phyloP scores from a whole-genome alignment of 2,329 filamentous ascomycete genomes.

The Diaporthe citri region DNA sequence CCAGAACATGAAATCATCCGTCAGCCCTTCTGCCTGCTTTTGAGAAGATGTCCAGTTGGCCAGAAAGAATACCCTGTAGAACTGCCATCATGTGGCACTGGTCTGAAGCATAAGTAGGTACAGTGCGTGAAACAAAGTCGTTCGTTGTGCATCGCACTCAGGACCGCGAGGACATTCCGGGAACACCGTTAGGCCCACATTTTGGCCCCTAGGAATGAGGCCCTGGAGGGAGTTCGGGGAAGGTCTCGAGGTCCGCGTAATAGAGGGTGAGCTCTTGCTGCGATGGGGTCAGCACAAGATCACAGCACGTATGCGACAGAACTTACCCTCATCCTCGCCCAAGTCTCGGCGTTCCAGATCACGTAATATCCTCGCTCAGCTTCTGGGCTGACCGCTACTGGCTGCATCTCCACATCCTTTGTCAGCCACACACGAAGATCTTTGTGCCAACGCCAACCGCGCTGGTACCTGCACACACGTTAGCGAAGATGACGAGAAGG shows the following conservation, averaged over 20 bases:
- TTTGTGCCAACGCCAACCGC: conserved; percentile 79
- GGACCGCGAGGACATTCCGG: not conserved
- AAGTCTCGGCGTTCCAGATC: conserved; percentile 73
- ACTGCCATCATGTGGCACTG: not conserved
- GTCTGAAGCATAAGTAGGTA: conserved; percentile 24
- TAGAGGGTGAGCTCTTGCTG: conserved; percentile 72
- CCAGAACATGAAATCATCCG: conserved; percentile 24
- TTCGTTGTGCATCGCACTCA: not conserved
- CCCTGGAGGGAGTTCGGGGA: conserved; percentile 37
- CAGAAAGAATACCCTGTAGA: conserved; percentile 18
- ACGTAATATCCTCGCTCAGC: conserved; percentile 77
- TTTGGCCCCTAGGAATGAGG: conserved; percentile 36
- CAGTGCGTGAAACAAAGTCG: conserved; percentile 12
- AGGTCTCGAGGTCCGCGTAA: conserved; percentile 72
- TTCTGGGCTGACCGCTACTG: conserved; percentile 68
- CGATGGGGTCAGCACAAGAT: conserved; percentile 39
- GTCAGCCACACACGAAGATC: conserved; percentile 76
- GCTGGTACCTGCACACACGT: conserved; percentile 61
- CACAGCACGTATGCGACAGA: not conserved
- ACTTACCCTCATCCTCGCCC: conserved; percentile 74
- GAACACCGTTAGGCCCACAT: conserved; percentile 10
- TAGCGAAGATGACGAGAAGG: not conserved
- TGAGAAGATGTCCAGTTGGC: not conserved
- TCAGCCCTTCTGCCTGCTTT: conserved; percentile 16
- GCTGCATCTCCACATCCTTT: conserved; percentile 75